Conservation (phyloP, 2,329 filamentous ascomycete genomes). For the Aspergillus spinulosporus region DNA sequence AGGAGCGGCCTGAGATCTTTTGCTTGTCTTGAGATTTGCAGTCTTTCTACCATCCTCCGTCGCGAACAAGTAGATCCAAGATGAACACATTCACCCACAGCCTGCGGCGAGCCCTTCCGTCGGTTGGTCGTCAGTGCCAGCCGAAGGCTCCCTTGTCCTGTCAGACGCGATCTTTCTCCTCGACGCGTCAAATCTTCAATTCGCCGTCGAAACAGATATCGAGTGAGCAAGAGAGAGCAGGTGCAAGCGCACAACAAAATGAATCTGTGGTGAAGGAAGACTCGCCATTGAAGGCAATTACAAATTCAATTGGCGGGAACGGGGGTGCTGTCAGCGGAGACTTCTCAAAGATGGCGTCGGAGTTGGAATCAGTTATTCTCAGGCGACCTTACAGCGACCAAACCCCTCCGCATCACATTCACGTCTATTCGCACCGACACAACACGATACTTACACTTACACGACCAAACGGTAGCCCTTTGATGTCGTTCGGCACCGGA, state of each 20-base stretch:
- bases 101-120: conserved; percentile 35
- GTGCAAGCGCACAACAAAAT: conserved; percentile 27
- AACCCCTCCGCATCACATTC: conserved; percentile 71
- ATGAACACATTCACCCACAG: conserved; percentile 34
- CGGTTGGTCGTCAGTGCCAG: conserved; percentile 32
- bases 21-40: neutral
- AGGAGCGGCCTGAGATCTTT: neutral
- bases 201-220: conserved; percentile 18
- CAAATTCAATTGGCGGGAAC: conserved; percentile 31
- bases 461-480: conserved; percentile 73
- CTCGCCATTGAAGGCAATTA: conserved; percentile 32
- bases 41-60: neutral
- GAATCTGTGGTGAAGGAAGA: conserved; percentile 20
- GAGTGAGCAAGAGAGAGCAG: conserved; percentile 31
- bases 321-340: conserved; percentile 27
- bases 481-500: conserved; percentile 78
- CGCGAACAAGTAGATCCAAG: conserved; percentile 24
- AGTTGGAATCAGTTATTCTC: conserved; percentile 37
- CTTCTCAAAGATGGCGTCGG: conserved; percentile 35
- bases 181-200: conserved; percentile 25
- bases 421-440: conserved; percentile 85
- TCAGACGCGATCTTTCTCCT: conserved; percentile 37
- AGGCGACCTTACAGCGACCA: conserved; percentile 39
- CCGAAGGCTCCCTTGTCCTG: conserved; percentile 22
- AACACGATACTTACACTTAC: conserved; percentile 94